Evolutionary conservation across 2,329 filamentous ascomycete genomes (phyloP).

Genomic region (Mycosphaerelloides madeirae): DNA sequence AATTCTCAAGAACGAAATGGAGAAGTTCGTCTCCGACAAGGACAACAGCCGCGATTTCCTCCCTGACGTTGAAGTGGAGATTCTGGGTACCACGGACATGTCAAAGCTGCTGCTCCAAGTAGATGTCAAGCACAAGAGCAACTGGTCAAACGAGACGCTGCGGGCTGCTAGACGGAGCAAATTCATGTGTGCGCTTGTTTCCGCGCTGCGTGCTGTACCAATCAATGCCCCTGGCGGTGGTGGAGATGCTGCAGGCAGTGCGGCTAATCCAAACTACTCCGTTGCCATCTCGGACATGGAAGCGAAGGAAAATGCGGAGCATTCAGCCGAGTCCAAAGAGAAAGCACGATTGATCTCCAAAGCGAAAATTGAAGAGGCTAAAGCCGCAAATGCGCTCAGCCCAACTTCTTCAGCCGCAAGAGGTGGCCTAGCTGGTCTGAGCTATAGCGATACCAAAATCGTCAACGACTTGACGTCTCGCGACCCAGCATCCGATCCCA

Average conservation of each 20-base stretch:
- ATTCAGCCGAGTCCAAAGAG: conserved; percentile 47
- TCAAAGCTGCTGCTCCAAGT: conserved; percentile 82
- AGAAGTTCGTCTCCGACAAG: conserved; percentile 72
- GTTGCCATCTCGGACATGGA: conserved; percentile 68
- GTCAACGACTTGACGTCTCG: conserved; percentile 44
- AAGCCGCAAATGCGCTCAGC: conserved; percentile 14
- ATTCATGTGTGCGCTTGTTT: conserved; percentile 90
- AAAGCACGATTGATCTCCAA: conserved; percentile 59
- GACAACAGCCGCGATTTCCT: conserved; percentile 92
- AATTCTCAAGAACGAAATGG: conserved; percentile 76
- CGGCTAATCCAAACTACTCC: conserved; percentile 72
- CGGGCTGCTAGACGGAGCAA: conserved; percentile 80
- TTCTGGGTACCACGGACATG: conserved; percentile 74
- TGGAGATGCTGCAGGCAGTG: conserved; percentile 54
- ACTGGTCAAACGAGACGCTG: conserved; percentile 65
- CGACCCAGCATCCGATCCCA: conserved; percentile 38
- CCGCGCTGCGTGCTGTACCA: conserved; percentile 80
- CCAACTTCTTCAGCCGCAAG: conserved; percentile 12
- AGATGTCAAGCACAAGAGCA: conserved; percentile 77
- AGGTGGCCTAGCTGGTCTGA: conserved; percentile 22
- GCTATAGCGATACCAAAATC: conserved; percentile 30
- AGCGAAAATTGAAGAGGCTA: conserved; percentile 27
- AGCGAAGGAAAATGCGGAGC: conserved; percentile 57
- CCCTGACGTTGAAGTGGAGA: conserved; percentile 71
- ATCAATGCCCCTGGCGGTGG: conserved; percentile 78